phyloP scores from a whole-genome alignment of 441 rosid genomes.

The Euphorbia schlechtendalii region DNA sequence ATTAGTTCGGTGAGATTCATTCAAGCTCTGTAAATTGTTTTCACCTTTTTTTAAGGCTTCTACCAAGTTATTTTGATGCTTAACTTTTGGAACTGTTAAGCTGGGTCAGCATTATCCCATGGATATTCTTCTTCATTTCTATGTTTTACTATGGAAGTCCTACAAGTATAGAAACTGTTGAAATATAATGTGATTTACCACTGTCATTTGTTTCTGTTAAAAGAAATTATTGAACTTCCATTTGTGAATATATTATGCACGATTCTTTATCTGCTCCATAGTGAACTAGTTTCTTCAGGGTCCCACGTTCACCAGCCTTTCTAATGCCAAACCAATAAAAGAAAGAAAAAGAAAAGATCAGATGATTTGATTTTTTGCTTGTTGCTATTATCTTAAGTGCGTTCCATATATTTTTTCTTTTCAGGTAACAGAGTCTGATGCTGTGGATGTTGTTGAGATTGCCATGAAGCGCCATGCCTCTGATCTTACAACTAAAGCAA shows the following conservation, averaged over 20 bases:
- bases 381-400: too few species aligned
- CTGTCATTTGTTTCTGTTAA: not conserved
- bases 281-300: too few species aligned
- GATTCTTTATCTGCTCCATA: constrained; percentile 6
- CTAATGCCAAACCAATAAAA: too few species aligned
- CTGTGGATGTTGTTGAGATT: constrained; percentile 72
- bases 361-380: too few species aligned
- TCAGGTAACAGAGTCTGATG: constrained; percentile 90
- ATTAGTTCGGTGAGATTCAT: not conserved
- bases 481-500: constrained; percentile 71
- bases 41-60: not conserved
- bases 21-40: not conserved
- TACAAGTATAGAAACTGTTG: too few species aligned
- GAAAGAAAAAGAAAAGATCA: too few species aligned
- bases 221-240: not conserved
- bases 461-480: constrained; percentile 61
- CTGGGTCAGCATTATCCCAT: not conserved
- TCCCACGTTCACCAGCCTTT: too few species aligned
- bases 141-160: not conserved
- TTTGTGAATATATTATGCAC: not conserved
- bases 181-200: too few species aligned
- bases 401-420: constrained; percentile 26
- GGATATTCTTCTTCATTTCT: not conserved
- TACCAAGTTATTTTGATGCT: not conserved
- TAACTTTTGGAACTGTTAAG: constrained; percentile 2